Base-by-base conservation (phyloP, 208 protist species). In the Leishmania tarentolae region DNA sequence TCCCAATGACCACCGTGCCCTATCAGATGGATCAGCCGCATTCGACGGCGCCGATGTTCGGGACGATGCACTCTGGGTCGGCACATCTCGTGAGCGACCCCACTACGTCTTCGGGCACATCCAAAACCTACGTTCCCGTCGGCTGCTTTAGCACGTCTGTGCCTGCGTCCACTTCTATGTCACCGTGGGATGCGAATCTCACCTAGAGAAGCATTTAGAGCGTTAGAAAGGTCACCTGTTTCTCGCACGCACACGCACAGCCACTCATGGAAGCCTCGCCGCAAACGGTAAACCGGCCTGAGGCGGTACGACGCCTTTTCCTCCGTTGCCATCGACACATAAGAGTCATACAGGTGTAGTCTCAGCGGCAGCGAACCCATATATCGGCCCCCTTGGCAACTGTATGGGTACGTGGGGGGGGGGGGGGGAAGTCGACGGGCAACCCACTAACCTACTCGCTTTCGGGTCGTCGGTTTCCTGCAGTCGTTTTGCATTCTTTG, bases 401-500 rank as follows among this genome's bases (percentile, higher is more conserved):
- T 63, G 21, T 63, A 63, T 63, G 57, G 28, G 57, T 63, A 3
- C 28, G 57, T 61, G 17, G 19, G 56, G 56, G 50, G 50, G 15
- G 15, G 11, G 28, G 28, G 57, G 17, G 24, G 56, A n/a, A 31
- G 57, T 61, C n/a, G n/a, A n/a, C n/a, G 57, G 7, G 8, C 11
- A 21, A 31, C 57, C 63, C 63, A 19, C 63, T 17, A 4, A 19
- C 31, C 15, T 15, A 19, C 61, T 63, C 57, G 15, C 63, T 40
- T 40, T 15, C 63, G 15, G 11, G 13, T 35, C 63, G 31, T 40
- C 8, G 24, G 3, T 42, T 79, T 70, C 46, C 0, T 78, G 11
- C 46, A 50, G 35, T 40, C 37, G 63, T 71, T n/a, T 75, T 56
- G 76, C 17, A 59, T 81, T 31, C 61, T 47, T n/a, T 80, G 50